Conservation (phyloP, 805 yeast species). For the Wickerhamiella cacticola region DNA sequence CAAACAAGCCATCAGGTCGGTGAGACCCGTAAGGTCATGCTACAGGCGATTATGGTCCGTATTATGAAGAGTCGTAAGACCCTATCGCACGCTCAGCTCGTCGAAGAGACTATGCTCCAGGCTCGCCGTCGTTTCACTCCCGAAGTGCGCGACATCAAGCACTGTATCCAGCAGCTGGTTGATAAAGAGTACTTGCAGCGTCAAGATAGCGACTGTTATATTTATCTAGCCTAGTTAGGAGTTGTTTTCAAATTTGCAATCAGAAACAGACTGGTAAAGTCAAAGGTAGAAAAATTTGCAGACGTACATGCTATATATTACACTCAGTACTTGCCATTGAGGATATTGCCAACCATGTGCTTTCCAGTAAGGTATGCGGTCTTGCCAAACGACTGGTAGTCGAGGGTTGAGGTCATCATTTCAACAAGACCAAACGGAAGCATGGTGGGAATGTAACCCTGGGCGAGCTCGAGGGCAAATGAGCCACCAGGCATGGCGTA, state of each 20-base stretch:
- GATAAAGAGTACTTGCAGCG: constrained; percentile 79
- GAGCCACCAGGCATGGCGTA: constrained; percentile 72
- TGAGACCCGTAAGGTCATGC: constrained; percentile 71
- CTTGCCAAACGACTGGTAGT: constrained; percentile 50
- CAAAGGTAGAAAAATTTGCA: neutral
- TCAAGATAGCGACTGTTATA: constrained; percentile 59
- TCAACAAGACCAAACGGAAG: constrained; percentile 89
- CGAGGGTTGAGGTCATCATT: constrained; percentile 67
- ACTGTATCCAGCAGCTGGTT: constrained; percentile 70
- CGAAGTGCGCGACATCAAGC: constrained; percentile 71
- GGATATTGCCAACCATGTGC: constrained; percentile 62
- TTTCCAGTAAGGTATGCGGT: constrained; percentile 66
- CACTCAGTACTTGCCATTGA: constrained; percentile 53
- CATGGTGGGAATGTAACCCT: constrained; percentile 98
- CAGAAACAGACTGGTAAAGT: neutral
- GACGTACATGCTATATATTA: neutral
- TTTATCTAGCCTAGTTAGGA: constrained; percentile 53
- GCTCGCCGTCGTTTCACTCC: constrained; percentile 76
- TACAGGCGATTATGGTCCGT: constrained; percentile 89
- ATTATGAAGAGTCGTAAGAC: constrained; percentile 89
- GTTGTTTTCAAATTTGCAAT: neutral
- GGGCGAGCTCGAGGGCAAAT: constrained; percentile 90
- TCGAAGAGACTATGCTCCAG: constrained; percentile 80
- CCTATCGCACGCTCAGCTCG: constrained; percentile 63
- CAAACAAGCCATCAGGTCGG: constrained; percentile 71